Conservation (phyloP, 345 rosid species). For the Pistacia atlantica region DNA sequence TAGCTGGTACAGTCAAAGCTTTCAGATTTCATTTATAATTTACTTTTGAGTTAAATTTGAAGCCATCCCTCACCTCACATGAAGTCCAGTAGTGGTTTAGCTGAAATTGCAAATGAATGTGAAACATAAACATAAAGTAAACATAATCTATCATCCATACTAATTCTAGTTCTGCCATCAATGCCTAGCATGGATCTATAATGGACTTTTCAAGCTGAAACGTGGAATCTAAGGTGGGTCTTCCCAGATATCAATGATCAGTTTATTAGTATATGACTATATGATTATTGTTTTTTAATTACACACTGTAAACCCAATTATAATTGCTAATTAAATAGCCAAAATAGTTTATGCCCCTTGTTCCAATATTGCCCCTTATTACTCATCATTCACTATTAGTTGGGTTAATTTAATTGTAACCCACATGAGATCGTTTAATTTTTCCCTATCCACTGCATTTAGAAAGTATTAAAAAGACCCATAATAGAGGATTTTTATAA, state of each 20-base stretch:
- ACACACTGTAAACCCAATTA: background rate
- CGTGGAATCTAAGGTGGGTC: constrained; percentile 1
- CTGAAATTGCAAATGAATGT: background rate
- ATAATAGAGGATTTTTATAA: too few relatives aligned
- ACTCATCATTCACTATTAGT: background rate
- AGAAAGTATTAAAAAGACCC: too few relatives aligned
- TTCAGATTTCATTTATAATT: background rate
- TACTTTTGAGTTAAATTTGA: background rate
- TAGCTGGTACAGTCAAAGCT: background rate
- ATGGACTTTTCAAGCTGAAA: constrained; percentile 18
- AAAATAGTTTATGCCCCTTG: background rate
- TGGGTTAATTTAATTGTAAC: too few relatives aligned
- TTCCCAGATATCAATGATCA: constrained; percentile 15
- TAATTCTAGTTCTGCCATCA: background rate
- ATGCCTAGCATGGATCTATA: background rate
- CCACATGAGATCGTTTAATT: too few relatives aligned
- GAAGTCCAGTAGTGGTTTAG: background rate
- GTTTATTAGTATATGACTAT: background rate
- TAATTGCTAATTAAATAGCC: constrained; percentile 12
- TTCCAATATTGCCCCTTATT: constrained; percentile 18
- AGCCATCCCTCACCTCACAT: background rate
- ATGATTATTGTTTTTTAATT: background rate
- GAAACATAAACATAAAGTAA: background rate
- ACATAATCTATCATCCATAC: background rate
- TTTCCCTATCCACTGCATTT: too few relatives aligned